Evolutionary conservation across 176 grass and related monocot genomes (phyloP).

Genomic region (Neostapfia colusana): DNA sequence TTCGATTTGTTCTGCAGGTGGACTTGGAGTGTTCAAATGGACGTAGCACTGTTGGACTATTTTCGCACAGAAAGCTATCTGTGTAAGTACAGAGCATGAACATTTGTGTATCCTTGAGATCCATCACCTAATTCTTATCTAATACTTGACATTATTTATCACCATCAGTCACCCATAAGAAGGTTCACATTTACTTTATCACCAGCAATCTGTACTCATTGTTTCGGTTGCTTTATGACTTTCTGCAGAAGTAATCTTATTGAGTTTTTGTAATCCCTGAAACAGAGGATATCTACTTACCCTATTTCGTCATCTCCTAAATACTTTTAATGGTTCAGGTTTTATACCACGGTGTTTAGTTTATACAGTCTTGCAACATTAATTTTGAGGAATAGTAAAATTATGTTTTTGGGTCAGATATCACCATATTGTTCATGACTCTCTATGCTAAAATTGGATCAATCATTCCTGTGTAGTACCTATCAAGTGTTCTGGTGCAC

Average conservation of each 20-base stretch:
- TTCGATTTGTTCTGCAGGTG: conserved; percentile 44
- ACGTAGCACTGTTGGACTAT: conserved; percentile 61
- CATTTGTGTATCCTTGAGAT: background rate
- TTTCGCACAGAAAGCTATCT: conserved; percentile 65
- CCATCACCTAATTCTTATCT: background rate
- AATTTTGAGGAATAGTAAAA: no score
- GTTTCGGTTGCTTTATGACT: background rate
- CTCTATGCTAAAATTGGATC: background rate
- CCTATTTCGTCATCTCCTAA: background rate
- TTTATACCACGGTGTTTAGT: background rate
- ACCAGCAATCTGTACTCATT: background rate
- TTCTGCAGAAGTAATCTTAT: background rate
- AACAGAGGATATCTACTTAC: background rate
- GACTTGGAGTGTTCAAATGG: conserved; percentile 75
- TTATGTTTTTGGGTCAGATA: background rate
- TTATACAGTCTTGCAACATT: background rate
- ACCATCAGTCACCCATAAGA: background rate
- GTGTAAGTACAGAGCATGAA: conserved; percentile 46
- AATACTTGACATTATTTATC: background rate
- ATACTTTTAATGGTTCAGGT: background rate
- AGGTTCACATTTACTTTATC: background rate
- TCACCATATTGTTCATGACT: background rate
- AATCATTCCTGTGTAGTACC: background rate
- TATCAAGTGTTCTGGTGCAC: background rate
- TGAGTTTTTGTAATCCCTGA: background rate